A percentile compares a stretch with the other conserved stretches of the same genome.
Evolutionary conservation across 2,329 filamentous ascomycete species (phyloP).

Genomic region (Penicillium corylophilum): DNA sequence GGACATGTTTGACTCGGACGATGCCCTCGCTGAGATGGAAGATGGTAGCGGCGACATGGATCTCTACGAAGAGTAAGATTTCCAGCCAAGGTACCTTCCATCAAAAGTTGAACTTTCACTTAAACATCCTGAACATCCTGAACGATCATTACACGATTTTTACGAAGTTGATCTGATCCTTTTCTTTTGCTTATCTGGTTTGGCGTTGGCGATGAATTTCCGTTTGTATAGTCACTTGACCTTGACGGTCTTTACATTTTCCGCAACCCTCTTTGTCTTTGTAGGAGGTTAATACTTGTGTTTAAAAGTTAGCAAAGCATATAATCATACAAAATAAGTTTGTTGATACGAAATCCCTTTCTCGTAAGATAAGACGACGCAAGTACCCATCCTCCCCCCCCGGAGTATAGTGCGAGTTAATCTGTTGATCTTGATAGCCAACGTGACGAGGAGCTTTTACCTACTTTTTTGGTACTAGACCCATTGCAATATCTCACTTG

Average conservation of each 20-base stretch:
- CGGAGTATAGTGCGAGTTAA: no score
- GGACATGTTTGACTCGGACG: conserved; percentile 73
- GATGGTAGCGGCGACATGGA: conserved; percentile 60
- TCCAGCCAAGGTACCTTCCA: neutral
- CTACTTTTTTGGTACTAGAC: no score
- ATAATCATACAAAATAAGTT: neutral
- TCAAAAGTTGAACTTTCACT: neutral
- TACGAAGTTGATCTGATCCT: neutral
- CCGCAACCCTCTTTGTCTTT: neutral
- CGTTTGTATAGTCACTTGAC: neutral
- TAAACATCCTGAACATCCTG: neutral
- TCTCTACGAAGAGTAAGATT: conserved; percentile 55
- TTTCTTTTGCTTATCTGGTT: neutral
- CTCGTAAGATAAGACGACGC: neutral
- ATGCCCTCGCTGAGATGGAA: conserved; percentile 70
- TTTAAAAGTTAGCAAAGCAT: neutral
- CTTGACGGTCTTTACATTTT: neutral
- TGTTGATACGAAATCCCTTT: neutral
- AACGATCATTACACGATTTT: neutral
- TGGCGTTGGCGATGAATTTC: neutral
- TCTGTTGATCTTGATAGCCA: no score
- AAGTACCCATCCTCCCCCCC: no score
- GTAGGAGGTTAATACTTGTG: neutral
- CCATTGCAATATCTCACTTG: no score
- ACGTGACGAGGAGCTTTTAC: no score